Evolutionary conservation across 2,329 filamentous ascomycete species (phyloP), one percentile per base, ranked within the genome.

Genomic region (Exophiala bonariae): DNA sequence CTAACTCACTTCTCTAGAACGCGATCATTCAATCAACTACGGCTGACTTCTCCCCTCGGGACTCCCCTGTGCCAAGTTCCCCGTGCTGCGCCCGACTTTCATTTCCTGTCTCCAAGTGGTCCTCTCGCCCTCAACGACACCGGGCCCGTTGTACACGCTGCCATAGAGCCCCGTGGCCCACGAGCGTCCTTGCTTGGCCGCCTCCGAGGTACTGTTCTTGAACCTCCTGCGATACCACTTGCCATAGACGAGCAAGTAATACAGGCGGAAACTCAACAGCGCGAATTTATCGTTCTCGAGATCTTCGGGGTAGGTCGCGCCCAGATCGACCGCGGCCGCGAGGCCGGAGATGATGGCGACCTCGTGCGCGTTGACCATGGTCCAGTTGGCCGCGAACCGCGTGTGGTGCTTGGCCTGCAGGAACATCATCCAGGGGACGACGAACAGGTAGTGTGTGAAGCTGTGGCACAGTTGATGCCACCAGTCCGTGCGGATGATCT

Each of bases 381-480:
- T 87, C 85, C 84, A 88, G 5, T 77, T 77, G 2, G 80, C 80
- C 1, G 83, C 84, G 60, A 81, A 87, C 17, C 75, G 70, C 0
- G 85, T 88, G 39, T 73, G 71, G 19, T 80, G 80, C 51, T 73
- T 78, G 0, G 83, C 83, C 54, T 89, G 83, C 3, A 89, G 74
- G 18, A 85, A 78, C 83, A 85, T 85, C 76, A 89, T 79, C 54
- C 81, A 81, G 0, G 85, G 85, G 1, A 89, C 82, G 1, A 83
- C 79, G 30, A 79, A 74, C 3, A 75, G 60, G 61, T 82, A 83
- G 57, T 83, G 80, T 14, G 79, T 79, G 72, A 74, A 83, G 1
- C 72, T 72, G 57, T 82, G 80, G 45, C 79, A 80, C 28, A 82
- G 73, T 58, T 83, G 80, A 58, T 82, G 80, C 79, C 80, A 82